Conservation (phyloP, 2,329 filamentous ascomycete species). For the Colletotrichum tofieldiae region DNA sequence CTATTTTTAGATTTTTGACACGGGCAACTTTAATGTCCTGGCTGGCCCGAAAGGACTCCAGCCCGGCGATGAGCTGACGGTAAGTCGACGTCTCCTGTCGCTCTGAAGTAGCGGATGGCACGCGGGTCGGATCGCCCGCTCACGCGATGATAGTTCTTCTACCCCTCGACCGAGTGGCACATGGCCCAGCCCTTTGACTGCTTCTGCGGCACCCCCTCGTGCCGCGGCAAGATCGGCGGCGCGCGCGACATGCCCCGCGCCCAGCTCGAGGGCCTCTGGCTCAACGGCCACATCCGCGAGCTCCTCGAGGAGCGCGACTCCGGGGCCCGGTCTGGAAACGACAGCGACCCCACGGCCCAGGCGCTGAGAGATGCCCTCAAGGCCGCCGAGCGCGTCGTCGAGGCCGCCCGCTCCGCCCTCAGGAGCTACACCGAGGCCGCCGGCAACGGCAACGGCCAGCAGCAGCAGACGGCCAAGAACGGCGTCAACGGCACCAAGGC, state of each 20-base stretch:
- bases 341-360: conserved; percentile 57
- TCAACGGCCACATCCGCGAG: conserved; percentile 74
- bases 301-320: conserved; percentile 62
- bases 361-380: conserved; percentile 61
- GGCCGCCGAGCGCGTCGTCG: conserved; percentile 64
- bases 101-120: neutral
- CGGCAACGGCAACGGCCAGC: conserved; percentile 44
- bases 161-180: conserved; percentile 81
- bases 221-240: conserved; percentile 74
- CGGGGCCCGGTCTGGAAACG: conserved; percentile 38
- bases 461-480: conserved; percentile 23
- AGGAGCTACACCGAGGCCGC: conserved; percentile 53
- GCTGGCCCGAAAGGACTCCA: conserved; percentile 70
- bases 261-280: conserved; percentile 72
- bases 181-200: conserved; percentile 83
- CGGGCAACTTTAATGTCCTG: conserved; percentile 68
- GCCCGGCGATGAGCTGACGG: conserved; percentile 72
- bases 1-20: conserved; percentile 71
- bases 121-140: neutral
- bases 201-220: conserved; percentile 70
- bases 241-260: conserved; percentile 71
- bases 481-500: conserved; percentile 38
- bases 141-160: conserved; percentile 72
- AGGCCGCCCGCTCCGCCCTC: conserved; percentile 62
- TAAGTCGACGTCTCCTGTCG: conserved; percentile 46